Percentiles rank a stretch among this genome's conserved stretches.
phyloP scores from a whole-genome alignment of 805 yeast species.

The Metschnikowia cerradonensis region DNA sequence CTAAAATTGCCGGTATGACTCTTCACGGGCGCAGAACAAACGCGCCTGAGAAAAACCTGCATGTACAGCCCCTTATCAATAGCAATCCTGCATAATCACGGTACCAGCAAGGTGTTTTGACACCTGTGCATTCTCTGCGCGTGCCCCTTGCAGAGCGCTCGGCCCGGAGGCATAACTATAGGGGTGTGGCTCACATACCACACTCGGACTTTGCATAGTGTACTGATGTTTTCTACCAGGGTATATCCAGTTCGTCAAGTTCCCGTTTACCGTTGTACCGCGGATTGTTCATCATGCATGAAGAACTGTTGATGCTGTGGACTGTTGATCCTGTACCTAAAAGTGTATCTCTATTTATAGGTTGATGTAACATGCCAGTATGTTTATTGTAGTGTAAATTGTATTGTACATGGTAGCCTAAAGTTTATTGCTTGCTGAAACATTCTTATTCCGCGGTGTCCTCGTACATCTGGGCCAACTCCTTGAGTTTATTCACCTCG shows the following conservation, averaged over 20 bases:
- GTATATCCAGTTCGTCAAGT: no score
- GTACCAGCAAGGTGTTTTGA: background rate
- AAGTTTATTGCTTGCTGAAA: background rate
- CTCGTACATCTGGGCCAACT: constrained; percentile 9
- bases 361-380: no score
- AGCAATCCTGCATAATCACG: background rate
- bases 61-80: background rate
- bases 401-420: background rate
- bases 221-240: no score
- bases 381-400: background rate
- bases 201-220: background rate
- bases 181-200: background rate
- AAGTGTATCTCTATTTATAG: no score
- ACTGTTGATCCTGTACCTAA: no score
- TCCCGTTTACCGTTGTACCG: no score
- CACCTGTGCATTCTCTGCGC: background rate
- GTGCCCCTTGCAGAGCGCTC: constrained; percentile 2
- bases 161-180: background rate
- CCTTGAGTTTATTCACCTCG: constrained; percentile 15
- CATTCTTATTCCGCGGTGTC: background rate
- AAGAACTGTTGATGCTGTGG: no score
- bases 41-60: background rate
- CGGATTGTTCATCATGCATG: no score
- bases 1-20: background rate
- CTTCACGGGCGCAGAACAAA: background rate